Conservation (phyloP, 257 asterid genomes). For the Verbascum thapsus region DNA sequence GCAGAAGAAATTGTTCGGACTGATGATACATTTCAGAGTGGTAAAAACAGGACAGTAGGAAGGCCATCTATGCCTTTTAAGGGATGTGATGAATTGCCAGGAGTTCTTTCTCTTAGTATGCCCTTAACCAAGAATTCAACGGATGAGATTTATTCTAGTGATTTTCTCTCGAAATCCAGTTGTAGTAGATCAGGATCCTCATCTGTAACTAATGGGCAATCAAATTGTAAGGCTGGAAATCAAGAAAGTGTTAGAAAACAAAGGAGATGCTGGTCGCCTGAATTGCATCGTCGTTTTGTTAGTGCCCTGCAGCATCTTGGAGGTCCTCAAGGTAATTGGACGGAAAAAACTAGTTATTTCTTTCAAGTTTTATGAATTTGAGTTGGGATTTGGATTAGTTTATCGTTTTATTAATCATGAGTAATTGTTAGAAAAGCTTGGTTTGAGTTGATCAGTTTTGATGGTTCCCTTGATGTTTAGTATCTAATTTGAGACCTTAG, state of each 20-base stretch:
- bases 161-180: constrained; percentile 45
- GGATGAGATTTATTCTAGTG: constrained; percentile 46
- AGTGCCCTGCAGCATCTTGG: constrained; percentile 81
- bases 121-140: constrained; percentile 54
- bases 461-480: background rate
- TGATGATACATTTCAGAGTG: constrained; percentile 44
- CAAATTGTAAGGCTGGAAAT: constrained; percentile 38
- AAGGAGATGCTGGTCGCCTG: constrained; percentile 95
- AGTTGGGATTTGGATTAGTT: constrained; percentile 32
- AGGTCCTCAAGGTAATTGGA: constrained; percentile 58
- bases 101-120: constrained; percentile 60
- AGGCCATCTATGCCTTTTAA: constrained; percentile 49
- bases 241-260: constrained; percentile 64
- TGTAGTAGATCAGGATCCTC: constrained; percentile 55
- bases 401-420: background rate
- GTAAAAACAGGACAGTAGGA: constrained; percentile 37
- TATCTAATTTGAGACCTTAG: background rate
- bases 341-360: background rate
- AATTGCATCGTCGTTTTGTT: constrained; percentile 76
- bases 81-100: constrained; percentile 44
- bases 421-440: no score
- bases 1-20: constrained; percentile 32
- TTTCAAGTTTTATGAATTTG: constrained; percentile 36
- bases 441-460: no score
- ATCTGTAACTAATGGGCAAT: constrained; percentile 43